Evolutionary conservation across 345 rosid genomes (phyloP).

Genomic region (Melaleuca quinquenervia): DNA sequence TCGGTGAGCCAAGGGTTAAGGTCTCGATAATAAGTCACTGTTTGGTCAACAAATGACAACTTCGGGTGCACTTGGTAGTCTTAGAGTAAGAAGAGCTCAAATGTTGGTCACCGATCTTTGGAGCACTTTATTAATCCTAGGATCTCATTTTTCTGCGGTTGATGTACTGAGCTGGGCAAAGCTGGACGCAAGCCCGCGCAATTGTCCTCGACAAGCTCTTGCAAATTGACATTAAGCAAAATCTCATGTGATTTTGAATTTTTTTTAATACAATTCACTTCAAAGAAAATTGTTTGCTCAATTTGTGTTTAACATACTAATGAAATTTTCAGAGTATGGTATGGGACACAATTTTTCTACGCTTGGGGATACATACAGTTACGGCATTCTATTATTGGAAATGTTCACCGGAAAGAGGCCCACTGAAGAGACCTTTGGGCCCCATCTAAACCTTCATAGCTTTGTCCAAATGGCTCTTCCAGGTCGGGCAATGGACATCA

Average conservation of each 20-base stretch:
- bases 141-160: background rate
- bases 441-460: background rate
- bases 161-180: background rate
- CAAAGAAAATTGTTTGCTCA: background rate
- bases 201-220: background rate
- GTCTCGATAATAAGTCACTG: background rate
- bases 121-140: background rate
- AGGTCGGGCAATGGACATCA: background rate
- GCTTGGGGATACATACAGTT: background rate
- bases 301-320: background rate
- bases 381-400: background rate
- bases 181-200: accelerated
- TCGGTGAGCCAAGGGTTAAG: background rate
- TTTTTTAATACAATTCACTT: background rate
- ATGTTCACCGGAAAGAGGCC: background rate
- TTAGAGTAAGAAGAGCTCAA: background rate
- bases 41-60: background rate
- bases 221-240: too few species aligned
- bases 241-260: background rate
- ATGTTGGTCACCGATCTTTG: background rate
- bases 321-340: background rate
- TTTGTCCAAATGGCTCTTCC: background rate
- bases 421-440: background rate
- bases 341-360: background rate
- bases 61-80: too few species aligned